Percentiles rank a stretch among this genome's conserved stretches.
Evolutionary conservation across 495 filamentous ascomycete genomes (phyloP).

Genomic region (Bacidia rubella): DNA sequence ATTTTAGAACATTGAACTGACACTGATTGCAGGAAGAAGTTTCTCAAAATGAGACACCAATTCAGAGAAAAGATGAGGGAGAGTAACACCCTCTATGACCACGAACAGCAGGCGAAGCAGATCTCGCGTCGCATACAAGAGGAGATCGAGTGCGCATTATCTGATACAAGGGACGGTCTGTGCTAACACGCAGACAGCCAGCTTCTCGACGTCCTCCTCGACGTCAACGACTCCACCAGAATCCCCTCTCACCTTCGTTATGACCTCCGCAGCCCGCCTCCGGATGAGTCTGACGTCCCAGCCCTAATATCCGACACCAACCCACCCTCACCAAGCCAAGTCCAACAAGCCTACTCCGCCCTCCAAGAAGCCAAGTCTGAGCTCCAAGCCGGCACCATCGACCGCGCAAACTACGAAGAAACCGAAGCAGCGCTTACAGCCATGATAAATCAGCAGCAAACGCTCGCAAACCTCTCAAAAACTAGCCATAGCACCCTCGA

Average conservation of each 20-base stretch:
- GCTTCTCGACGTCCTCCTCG: constrained; percentile 70
- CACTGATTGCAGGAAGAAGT: constrained; percentile 63
- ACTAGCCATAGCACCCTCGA: constrained; percentile 11
- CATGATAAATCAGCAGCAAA: constrained; percentile 9
- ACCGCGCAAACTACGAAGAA: constrained; percentile 25
- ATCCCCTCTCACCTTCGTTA: constrained; percentile 63
- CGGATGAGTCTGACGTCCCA: constrained; percentile 29
- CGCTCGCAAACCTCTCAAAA: constrained; percentile 4
- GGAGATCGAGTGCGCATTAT: constrained; percentile 57
- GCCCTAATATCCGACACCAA: constrained; percentile 27
- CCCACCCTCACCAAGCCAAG: constrained; percentile 25
- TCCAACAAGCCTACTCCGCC: constrained; percentile 25
- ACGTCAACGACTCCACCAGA: constrained; percentile 68
- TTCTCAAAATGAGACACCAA: constrained; percentile 73
- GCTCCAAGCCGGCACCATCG: constrained; percentile 29
- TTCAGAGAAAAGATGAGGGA: constrained; percentile 76
- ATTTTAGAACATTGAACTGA: not conserved
- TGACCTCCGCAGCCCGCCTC: constrained; percentile 31
- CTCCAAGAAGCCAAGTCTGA: constrained; percentile 34
- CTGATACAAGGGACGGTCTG: not conserved
- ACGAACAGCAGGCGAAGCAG: constrained; percentile 63
- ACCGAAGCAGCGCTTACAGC: constrained; percentile 23
- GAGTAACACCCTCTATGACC: constrained; percentile 60
- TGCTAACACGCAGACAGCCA: constrained; percentile 32
- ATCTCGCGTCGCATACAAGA: constrained; percentile 67